These are phyloP conservation scores for Candida qinlingensis DNA, from an alignment of 805 yeast genomes.

Conservation along the genomic window DNA sequence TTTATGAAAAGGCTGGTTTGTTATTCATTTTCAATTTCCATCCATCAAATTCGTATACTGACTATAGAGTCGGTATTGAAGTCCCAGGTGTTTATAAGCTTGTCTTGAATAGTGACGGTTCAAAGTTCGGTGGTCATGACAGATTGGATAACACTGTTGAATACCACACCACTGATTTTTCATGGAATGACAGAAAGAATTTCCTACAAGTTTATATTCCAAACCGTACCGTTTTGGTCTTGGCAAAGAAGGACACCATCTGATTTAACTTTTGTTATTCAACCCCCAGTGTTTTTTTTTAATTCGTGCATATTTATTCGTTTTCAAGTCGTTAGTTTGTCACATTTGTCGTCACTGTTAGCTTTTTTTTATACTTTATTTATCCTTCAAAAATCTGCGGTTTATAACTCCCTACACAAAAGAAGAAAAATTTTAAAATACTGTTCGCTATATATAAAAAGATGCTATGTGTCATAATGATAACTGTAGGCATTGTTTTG, in stretches of 20 bases:
- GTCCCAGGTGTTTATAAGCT: conserved; percentile 69
- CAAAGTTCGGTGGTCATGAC: conserved; percentile 74
- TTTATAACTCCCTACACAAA: too few relatives aligned
- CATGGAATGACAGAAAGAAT: conserved; percentile 78
- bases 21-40: conserved; percentile 88
- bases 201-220: conserved; percentile 78
- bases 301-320: too few relatives aligned
- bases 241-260: conserved; percentile 35
- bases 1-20: conserved; percentile 81
- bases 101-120: conserved; percentile 68
- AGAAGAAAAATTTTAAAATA: too few relatives aligned
- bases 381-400: too few relatives aligned
- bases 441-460: too few relatives aligned
- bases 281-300: too few relatives aligned
- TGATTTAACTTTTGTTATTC: neutral
- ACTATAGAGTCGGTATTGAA: conserved; percentile 89
- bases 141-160: conserved; percentile 55
- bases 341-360: neutral
- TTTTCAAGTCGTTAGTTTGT: too few relatives aligned
- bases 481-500: too few relatives aligned
- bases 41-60: conserved; percentile 75
- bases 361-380: too few relatives aligned
- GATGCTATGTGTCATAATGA: too few relatives aligned
- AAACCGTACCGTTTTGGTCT: conserved; percentile 60
- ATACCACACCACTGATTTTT: conserved; percentile 65